Evolutionary conservation across 768 basidiomycete genomes (phyloP).

Genomic region (Macrolepiota albuminosa): DNA sequence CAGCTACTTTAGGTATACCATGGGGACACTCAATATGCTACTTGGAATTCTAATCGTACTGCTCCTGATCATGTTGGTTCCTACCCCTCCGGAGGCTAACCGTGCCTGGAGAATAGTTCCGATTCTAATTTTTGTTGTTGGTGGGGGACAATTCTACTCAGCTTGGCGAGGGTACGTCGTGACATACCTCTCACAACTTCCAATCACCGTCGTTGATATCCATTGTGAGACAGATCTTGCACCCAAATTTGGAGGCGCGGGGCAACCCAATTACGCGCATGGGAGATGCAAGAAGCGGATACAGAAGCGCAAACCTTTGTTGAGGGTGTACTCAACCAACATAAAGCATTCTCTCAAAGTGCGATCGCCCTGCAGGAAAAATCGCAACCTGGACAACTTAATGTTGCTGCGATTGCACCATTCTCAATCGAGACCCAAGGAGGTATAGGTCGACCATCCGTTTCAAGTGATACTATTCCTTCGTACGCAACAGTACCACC

Average conservation of each 20-base stretch:
- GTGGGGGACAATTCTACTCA: conserved; percentile 27
- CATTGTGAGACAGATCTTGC: conserved; percentile 24
- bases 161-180: conserved; percentile 26
- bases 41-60: conserved; percentile 23
- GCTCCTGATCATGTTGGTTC: conserved; percentile 22
- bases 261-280: conserved; percentile 28
- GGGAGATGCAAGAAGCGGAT: conserved; percentile 33
- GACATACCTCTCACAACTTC: background rate
- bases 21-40: conserved; percentile 21
- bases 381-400: background rate
- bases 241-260: conserved; percentile 29
- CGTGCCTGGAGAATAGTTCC: conserved; percentile 29
- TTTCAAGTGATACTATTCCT: conserved; percentile 8
- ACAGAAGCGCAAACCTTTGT: conserved; percentile 21
- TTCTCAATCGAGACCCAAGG: conserved; percentile 6
- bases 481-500: background rate
- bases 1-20: conserved; percentile 20
- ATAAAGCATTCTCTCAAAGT: background rate
- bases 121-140: conserved; percentile 23
- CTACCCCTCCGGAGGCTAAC: conserved; percentile 18
- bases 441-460: background rate
- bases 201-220: background rate
- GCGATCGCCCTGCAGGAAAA: background rate
- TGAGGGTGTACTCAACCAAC: conserved; percentile 10
- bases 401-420: conserved; percentile 16